Base-by-base conservation (phyloP, 257 asterid genomes). In the Solanum neorickii region DNA sequence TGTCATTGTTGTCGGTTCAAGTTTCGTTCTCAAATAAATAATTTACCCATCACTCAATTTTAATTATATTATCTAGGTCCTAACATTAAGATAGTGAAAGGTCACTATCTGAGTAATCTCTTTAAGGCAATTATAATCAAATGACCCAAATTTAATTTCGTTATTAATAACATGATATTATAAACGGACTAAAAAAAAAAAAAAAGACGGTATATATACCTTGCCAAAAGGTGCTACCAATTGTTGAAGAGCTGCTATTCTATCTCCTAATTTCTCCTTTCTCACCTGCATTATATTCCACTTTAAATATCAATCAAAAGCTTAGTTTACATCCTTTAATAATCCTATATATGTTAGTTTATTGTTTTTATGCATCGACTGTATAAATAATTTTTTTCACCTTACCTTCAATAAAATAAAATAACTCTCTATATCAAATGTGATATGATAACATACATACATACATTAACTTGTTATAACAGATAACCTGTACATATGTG, bases 191-290 rank as follows among this genome's bases (percentile, higher is more conserved):
- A 62, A 62, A 62, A 65, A 65, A 0, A 0, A 65, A 65, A 59
- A 21, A 21, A 21, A 59, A 65, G 3, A 11, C 3, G 0, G 0
- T 29, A 7, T 25, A 29, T 29, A 52, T 52, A 96, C 99, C 98
- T 96, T 96, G 92, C 99, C 99, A 90, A 96, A 96, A 88, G 99
- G 99, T 78, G 98, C 98, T 41, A 96, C 99, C 84, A 96, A 86
- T 89, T 96, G 99, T 90, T 96, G 99, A 87, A 96, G 99, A 49
- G 99, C 95, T 66, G 98, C 94, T 88, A 96, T 93, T 91, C 98
- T 92, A 88, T 96, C 99, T 89, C 99, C 98, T 92, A 96, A 65
- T 90, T 96, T 96, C 93, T 96, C 98, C 89, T 94, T 96, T 78
- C 98, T 95, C 83, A 95, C 98, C 99, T 96, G 92, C 68, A 31